Evolutionary conservation across 805 yeast species (phyloP).

Genomic region (Kregervanrija pseudodelftensis): DNA sequence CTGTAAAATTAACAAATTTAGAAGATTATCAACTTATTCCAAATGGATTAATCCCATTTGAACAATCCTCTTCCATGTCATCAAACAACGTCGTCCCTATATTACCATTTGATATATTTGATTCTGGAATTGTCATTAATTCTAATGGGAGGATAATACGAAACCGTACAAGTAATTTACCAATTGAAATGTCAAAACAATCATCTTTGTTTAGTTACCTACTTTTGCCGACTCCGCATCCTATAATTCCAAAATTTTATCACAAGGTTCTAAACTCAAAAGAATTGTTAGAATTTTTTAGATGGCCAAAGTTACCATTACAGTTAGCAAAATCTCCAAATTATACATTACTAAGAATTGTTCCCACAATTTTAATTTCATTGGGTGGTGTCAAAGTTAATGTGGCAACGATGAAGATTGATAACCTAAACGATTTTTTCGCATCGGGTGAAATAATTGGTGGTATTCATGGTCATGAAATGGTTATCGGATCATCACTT

Average conservation of each 20-base stretch:
- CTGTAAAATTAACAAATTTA: constrained; percentile 45
- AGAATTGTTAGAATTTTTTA: neutral
- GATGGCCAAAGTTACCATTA: constrained; percentile 1
- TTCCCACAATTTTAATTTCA: constrained; percentile 15
- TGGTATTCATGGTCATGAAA: constrained; percentile 59
- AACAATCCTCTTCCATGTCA: neutral
- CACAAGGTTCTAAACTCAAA: too few species aligned
- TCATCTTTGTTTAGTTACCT: too few species aligned
- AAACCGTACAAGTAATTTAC: too few species aligned
- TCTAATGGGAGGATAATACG: too few species aligned
- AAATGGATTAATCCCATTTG: constrained; percentile 51
- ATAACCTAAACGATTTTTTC: constrained; percentile 33
- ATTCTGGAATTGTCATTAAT: too few species aligned
- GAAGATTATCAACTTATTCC: constrained; percentile 60
- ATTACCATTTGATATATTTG: too few species aligned
- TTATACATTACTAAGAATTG: neutral
- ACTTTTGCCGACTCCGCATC: too few species aligned
- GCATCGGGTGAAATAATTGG: constrained; percentile 67
- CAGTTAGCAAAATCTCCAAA: neutral
- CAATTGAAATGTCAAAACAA: too few species aligned
- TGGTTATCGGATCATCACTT: constrained; percentile 53
- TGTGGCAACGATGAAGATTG: constrained; percentile 20
- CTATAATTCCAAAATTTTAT: too few species aligned
- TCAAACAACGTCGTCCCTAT: too few species aligned
- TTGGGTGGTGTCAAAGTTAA: constrained; percentile 58